These are phyloP conservation scores for Saksenaea vasiformis DNA, from an alignment of 371 early-diverging fungal genomes.

Conservation along the genomic window DNA sequence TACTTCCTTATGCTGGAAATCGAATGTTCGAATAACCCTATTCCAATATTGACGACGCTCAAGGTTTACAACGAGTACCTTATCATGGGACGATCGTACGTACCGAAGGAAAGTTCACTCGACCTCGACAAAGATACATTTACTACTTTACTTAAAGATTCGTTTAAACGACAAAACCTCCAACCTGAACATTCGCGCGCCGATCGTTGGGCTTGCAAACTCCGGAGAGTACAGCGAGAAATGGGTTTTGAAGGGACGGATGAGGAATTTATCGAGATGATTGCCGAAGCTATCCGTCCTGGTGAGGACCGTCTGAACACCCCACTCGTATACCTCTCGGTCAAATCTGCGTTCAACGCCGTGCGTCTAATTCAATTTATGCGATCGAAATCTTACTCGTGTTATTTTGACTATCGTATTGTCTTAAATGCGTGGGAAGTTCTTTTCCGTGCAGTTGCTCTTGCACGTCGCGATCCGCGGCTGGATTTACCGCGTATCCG, in stretches of 20 bases:
- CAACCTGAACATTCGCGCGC: background rate
- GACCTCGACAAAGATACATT: background rate
- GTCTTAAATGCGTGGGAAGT: constrained; percentile 29
- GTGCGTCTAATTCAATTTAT: background rate
- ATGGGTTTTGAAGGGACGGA: background rate
- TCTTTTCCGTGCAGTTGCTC: constrained; percentile 8
- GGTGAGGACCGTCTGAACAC: background rate
- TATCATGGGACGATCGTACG: constrained; percentile 69
- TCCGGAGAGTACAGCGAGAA: background rate
- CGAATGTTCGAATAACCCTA: constrained; percentile 18
- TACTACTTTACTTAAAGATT: background rate
- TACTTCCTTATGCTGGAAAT: constrained; percentile 19
- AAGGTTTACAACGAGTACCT: constrained; percentile 53
- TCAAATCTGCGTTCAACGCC: background rate
- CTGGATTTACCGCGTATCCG: background rate
- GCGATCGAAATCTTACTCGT: background rate
- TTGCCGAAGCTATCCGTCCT: background rate
- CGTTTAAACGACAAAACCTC: background rate
- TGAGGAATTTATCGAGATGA: background rate
- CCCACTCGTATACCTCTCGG: background rate
- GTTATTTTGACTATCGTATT: constrained; percentile 31
- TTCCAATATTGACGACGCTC: constrained; percentile 21
- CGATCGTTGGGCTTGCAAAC: background rate
- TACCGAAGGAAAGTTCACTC: constrained; percentile 50
- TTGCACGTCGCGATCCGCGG: background rate